phyloP scores from a whole-genome alignment of 148 eudicot species.

The Chenopodium formosanum region DNA sequence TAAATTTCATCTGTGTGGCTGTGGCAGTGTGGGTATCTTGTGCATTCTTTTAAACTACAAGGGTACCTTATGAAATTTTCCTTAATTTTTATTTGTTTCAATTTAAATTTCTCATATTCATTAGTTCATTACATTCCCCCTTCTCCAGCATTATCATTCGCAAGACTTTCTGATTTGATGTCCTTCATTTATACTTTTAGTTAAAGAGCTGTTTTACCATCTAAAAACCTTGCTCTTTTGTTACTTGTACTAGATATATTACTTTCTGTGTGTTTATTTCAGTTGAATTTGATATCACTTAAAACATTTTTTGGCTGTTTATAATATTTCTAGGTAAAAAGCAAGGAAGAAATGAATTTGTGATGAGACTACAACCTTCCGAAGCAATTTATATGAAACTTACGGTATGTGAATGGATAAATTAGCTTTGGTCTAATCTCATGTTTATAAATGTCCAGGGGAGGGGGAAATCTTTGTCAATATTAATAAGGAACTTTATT shows the following conservation, averaged over 20 bases:
- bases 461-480: not conserved
- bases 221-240: not conserved
- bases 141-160: too few relatives aligned
- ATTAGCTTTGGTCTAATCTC: not conserved
- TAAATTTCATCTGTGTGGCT: too few relatives aligned
- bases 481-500: not conserved
- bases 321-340: slow-evolving; percentile 55
- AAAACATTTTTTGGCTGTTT: not conserved
- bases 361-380: slow-evolving; percentile 83
- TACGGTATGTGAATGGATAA: slow-evolving; percentile 49
- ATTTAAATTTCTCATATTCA: too few relatives aligned
- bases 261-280: not conserved
- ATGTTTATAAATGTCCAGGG: not conserved
- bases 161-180: too few relatives aligned
- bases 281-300: not conserved
- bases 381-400: slow-evolving; percentile 98
- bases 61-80: too few relatives aligned
- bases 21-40: too few relatives aligned
- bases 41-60: too few relatives aligned
- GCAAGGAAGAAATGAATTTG: slow-evolving; percentile 94
- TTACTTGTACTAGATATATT: not conserved
- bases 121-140: too few relatives aligned
- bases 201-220: not conserved
- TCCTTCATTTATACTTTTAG: too few relatives aligned
- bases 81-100: too few relatives aligned